Evolutionary conservation across 768 basidiomycete genomes (phyloP), one percentile per base, ranked within the genome.

Genomic region (Amanita polypyramis): DNA sequence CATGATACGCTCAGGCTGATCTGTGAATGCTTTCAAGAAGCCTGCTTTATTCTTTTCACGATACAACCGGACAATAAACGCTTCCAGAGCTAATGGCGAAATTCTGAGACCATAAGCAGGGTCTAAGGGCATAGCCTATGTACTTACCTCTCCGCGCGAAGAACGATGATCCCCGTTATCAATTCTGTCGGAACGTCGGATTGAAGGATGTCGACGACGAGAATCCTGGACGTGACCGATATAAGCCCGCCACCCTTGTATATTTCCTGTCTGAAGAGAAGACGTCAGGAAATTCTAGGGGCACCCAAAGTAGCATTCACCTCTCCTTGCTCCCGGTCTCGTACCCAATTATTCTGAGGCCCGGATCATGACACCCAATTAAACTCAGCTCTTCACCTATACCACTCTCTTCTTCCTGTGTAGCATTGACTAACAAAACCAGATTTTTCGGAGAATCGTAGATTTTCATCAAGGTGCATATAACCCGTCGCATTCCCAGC

Each of bases 21-120:
- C 96, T 2, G 92, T 90, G 60, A 99, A 96, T 0, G 92, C 96
- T 63, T 99, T 98, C 54, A 97, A 69, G 63, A 98, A 99, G 1
- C 95, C 95, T 2, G 70, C 72, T 60, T 75, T 78, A 67, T 97
- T 99, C 67, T 84, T 80, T 63, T 96, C 84, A 35, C 95, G 78
- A 60, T 85, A 97, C 2, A 96, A 68, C 2, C 94, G 80, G 42
- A 93, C 84, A 32, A 97, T 89, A 66, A 98, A 99, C 0, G 93
- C 90, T 60, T 97, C 95, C 40, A 84, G 69, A 20, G 82, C 86
- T 1, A 91, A 73, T 2, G 88, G 76, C 0, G 86, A 89, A 9
- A 95, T 86, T 61, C 94, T 93, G 56, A 8, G 3, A 3, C 8
- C 21, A 17, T 43, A 45, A 38, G 49, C 48, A 27, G 23, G 17